Percentiles rank a stretch among this genome's conserved stretches.
phyloP scores from a whole-genome alignment of 495 filamentous ascomycete genomes.

The Usnea hakonensis region DNA sequence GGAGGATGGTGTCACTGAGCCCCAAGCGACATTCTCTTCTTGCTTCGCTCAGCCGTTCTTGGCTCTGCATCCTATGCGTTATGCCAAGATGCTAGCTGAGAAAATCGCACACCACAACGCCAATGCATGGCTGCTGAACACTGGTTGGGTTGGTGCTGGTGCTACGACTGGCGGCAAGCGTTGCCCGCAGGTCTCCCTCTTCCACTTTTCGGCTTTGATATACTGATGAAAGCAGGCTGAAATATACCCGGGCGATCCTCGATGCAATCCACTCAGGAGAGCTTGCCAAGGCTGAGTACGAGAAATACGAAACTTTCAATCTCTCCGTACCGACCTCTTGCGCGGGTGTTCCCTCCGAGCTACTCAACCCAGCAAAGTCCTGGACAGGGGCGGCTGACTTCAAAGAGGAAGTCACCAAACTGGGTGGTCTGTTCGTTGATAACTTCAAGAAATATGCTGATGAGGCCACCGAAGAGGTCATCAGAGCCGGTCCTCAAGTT shows the following conservation, averaged over 20 bases:
- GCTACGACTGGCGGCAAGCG: slow-evolving; percentile 93
- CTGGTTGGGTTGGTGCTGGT: slow-evolving; percentile 96
- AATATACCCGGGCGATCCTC: slow-evolving; percentile 97
- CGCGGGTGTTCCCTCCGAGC: slow-evolving; percentile 76
- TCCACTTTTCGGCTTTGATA: background rate
- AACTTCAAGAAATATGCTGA: slow-evolving; percentile 95
- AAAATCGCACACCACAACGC: slow-evolving; percentile 93
- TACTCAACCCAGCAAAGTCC: slow-evolving; percentile 87
- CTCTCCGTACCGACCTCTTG: slow-evolving; percentile 83
- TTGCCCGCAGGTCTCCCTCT: slow-evolving; percentile 53
- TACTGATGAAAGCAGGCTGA: slow-evolving; percentile 42
- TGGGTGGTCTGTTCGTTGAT: slow-evolving; percentile 79
- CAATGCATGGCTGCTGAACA: slow-evolving; percentile 98
- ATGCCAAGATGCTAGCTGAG: slow-evolving; percentile 93
- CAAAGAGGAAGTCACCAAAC: slow-evolving; percentile 77
- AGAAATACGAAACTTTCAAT: slow-evolving; percentile 95
- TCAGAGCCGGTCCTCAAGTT: slow-evolving; percentile 48
- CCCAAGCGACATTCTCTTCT: slow-evolving; percentile 96
- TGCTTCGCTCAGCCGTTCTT: slow-evolving; percentile 99
- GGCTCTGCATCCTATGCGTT: slow-evolving; percentile 97
- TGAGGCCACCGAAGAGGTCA: slow-evolving; percentile 73
- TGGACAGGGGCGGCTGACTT: slow-evolving; percentile 80
- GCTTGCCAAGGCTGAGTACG: slow-evolving; percentile 83
- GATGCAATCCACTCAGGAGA: slow-evolving; percentile 96
- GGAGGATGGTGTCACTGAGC: slow-evolving; percentile 92